Conservation (phyloP, 2,329 filamentous ascomycete genomes). For the Aotearoamyces nothofagi region DNA sequence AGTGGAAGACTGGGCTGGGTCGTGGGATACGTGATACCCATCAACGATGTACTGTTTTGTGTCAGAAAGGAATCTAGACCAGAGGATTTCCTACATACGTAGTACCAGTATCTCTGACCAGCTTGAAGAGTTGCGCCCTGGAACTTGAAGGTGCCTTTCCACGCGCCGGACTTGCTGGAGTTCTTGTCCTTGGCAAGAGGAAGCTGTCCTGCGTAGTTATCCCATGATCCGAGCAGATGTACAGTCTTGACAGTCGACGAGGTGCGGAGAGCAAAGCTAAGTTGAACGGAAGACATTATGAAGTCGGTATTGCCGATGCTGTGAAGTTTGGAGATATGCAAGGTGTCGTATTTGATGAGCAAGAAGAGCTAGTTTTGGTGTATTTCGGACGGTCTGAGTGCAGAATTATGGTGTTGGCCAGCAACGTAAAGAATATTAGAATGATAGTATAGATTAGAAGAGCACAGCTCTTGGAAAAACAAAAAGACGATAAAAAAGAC, state of each 20-base stretch:
- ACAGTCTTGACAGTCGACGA: constrained; percentile 95
- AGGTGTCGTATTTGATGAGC: no score
- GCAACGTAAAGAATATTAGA: constrained; percentile 25
- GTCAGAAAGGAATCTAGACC: constrained; percentile 1
- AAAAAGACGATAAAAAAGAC: constrained; percentile 29
- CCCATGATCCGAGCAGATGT: constrained; percentile 95
- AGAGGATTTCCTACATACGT: constrained; percentile 31
- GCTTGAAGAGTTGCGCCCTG: constrained; percentile 73
- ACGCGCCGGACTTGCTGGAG: constrained; percentile 74
- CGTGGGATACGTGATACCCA: constrained; percentile 94
- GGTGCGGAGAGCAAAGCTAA: constrained; percentile 91
- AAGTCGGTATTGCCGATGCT: constrained; percentile 23
- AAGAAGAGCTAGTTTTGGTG: constrained; percentile 20
- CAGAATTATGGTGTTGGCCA: constrained; percentile 40
- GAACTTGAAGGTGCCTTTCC: constrained; percentile 96
- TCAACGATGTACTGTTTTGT: constrained; percentile 73
- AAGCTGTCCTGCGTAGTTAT: constrained; percentile 89
- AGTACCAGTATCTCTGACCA: constrained; percentile 98
- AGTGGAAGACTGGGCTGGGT: constrained; percentile 77
- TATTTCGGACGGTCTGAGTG: constrained; percentile 33
- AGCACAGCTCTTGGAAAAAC: constrained; percentile 36
- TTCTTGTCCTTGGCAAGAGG: constrained; percentile 80
- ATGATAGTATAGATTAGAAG: constrained; percentile 25
- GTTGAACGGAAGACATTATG: constrained; percentile 80
- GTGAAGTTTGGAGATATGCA: no score